Evolutionary conservation across 768 basidiomycete genomes (phyloP).

Genomic region (Pholiota conissans): DNA sequence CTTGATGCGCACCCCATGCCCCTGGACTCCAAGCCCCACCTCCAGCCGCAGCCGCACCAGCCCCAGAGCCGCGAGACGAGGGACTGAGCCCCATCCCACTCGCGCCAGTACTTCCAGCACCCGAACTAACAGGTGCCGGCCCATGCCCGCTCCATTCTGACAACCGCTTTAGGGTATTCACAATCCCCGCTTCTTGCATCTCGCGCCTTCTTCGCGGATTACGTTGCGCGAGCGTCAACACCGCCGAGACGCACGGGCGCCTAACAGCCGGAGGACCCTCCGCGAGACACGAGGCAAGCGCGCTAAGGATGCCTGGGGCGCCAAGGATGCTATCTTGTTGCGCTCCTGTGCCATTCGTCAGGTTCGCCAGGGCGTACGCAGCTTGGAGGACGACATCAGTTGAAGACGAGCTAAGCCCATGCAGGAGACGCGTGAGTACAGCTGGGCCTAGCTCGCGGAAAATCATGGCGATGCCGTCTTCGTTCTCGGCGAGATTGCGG

Average conservation of each 20-base stretch:
- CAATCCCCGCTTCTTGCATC: constrained; percentile 41
- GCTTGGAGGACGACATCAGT: constrained; percentile 34
- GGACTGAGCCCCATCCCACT: constrained; percentile 14
- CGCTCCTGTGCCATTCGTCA: constrained; percentile 56
- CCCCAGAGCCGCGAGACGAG: neutral
- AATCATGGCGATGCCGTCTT: constrained; percentile 62
- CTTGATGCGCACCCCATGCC: neutral
- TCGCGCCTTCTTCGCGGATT: constrained; percentile 33
- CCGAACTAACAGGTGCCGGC: constrained; percentile 8
- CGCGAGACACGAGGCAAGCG: constrained; percentile 58
- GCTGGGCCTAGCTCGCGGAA: constrained; percentile 49
- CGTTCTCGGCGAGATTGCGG: constrained; percentile 66
- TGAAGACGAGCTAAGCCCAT: constrained; percentile 49
- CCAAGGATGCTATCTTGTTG: constrained; percentile 55
- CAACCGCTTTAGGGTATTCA: constrained; percentile 37
- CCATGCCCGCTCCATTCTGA: constrained; percentile 38
- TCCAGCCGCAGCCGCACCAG: too few species aligned
- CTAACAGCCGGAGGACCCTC: constrained; percentile 60
- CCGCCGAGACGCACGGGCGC: constrained; percentile 29
- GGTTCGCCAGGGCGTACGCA: constrained; percentile 63
- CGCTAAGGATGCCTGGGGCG: constrained; percentile 49
- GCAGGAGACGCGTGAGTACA: constrained; percentile 46
- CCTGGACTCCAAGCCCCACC: constrained; percentile 2
- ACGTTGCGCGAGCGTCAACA: constrained; percentile 54
- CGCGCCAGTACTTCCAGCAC: constrained; percentile 12